These are phyloP conservation scores for Udeniomyces megalosporus DNA, from an alignment of 768 basidiomycete genomes.

Conservation along the genomic window DNA sequence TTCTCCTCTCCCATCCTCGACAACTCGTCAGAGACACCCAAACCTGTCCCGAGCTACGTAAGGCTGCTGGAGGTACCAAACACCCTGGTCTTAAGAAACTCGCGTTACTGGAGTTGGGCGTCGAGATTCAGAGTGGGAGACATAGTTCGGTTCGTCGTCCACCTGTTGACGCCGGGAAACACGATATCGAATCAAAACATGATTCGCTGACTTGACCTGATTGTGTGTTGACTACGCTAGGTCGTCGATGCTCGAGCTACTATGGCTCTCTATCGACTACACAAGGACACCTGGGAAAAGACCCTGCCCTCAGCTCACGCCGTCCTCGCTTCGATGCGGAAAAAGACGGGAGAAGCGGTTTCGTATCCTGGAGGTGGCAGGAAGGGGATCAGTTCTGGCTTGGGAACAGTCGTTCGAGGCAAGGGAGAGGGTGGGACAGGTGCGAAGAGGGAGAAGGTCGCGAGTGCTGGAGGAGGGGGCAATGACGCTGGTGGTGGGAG, in stretches of 20 bases:
- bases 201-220: not conserved
- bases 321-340: slow-evolving; percentile 18
- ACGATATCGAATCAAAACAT: too few relatives aligned
- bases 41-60: slow-evolving; percentile 32
- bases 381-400: slow-evolving; percentile 41
- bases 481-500: slow-evolving; percentile 34
- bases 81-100: slow-evolving; percentile 63
- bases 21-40: slow-evolving; percentile 32
- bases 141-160: slow-evolving; percentile 56
- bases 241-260: slow-evolving; percentile 85
- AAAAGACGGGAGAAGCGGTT: slow-evolving; percentile 13
- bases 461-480: not conserved
- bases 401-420: slow-evolving; percentile 21
- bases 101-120: slow-evolving; percentile 57
- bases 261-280: slow-evolving; percentile 77
- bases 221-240: slow-evolving; percentile 32
- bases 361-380: slow-evolving; percentile 40
- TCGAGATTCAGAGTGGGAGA: slow-evolving; percentile 72
- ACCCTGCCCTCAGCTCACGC: slow-evolving; percentile 28
- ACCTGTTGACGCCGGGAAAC: too few relatives aligned
- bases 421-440: not conserved
- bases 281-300: slow-evolving; percentile 66
- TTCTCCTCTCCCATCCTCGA: slow-evolving; percentile 32
- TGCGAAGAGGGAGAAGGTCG: slow-evolving; percentile 6
- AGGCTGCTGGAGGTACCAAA: slow-evolving; percentile 33